Evolutionary conservation across 257 asterid species (phyloP), one percentile per base, ranked within the genome.

Genomic region (Agastache rugosa): DNA sequence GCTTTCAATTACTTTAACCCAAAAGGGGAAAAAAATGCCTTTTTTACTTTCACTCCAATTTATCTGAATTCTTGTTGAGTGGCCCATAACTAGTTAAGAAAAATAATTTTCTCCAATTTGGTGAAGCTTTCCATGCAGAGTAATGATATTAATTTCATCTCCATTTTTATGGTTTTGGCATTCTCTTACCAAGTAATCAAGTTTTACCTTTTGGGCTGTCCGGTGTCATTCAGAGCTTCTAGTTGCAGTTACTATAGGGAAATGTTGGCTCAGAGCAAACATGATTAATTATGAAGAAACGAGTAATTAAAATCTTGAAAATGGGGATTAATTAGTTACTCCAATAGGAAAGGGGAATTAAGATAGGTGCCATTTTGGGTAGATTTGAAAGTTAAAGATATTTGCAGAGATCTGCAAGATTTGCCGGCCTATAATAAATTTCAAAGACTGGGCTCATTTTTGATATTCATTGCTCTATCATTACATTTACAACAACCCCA

Each of bases 381-480:
- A 44, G 22, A 11, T 63, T 77, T 71, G 76, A 67, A 73, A 70
- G 72, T 8, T 22, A 37, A 4, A 34, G 48, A 23, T 34, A 25
- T 45, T 17, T 60, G 70, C 51, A 77, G 73, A 23, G 1, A 42
- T 23, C 42, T 71, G 71, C 63, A 75, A 77, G 83, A 83, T 83
- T 72, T 80, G 83, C 80, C 72, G 75, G 78, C 82, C 83, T 78
- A 75, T 44, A 39, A 64, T 73, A 65, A 39, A 41, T 25, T 54
- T 60, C 37, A 4, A 31, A 31, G 37, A 31, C 6, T 31, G 1
- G 71, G 50, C 11, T 37, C 63, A 31, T 75, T 72, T 77, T 62
- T 0, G 58, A 73, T 55, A 77, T 79, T 84, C 84, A 84, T 84
- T 84, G 84, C 78, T 73, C 73, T 85, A 81, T 78, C 76, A 84